phyloP scores from a whole-genome alignment of 1,284 basidiomycete genomes.

The Rhodotorula sp. region DNA sequence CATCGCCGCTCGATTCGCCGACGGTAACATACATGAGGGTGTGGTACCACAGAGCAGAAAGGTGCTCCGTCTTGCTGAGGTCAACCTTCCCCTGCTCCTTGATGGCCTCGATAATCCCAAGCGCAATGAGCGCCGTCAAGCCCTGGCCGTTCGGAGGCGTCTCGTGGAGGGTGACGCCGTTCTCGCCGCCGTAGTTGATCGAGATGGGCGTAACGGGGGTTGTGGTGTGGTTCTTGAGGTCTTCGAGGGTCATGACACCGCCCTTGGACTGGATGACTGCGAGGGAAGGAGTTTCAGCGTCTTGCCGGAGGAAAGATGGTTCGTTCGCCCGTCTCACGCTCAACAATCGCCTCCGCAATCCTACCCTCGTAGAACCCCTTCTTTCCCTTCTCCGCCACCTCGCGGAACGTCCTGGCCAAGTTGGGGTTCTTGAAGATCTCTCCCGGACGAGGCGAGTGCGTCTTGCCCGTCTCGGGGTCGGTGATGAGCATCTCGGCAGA shows the following conservation, averaged over 20 bases:
- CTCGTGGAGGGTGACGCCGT: constrained; percentile 80
- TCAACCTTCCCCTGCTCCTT: constrained; percentile 71
- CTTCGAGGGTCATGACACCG: constrained; percentile 84
- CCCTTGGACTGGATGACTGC: constrained; percentile 63
- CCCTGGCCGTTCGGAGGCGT: constrained; percentile 82
- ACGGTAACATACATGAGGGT: constrained; percentile 58
- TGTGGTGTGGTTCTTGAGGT: constrained; percentile 75
- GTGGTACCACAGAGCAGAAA: constrained; percentile 83
- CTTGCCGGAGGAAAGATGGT: constrained; percentile 54
- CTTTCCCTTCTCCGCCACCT: constrained; percentile 74
- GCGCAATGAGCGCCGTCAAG: constrained; percentile 80
- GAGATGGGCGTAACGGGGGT: constrained; percentile 83
- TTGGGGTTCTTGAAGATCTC: constrained; percentile 57
- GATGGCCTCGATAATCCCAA: constrained; percentile 85
- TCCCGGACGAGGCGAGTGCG: constrained; percentile 56
- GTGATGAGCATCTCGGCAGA: constrained; percentile 71
- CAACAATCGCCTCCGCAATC: constrained; percentile 83
- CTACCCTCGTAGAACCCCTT: constrained; percentile 90
- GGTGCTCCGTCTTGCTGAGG: constrained; percentile 77
- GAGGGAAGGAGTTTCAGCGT: no score
- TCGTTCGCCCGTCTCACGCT: constrained; percentile 49
- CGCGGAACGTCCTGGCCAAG: constrained; percentile 78
- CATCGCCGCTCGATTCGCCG: not conserved
- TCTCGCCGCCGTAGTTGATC: constrained; percentile 70
- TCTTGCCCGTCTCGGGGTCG: constrained; percentile 58